phyloP scores from a whole-genome alignment of 169 alveolate genomes.

The Plasmodium berghei region DNA sequence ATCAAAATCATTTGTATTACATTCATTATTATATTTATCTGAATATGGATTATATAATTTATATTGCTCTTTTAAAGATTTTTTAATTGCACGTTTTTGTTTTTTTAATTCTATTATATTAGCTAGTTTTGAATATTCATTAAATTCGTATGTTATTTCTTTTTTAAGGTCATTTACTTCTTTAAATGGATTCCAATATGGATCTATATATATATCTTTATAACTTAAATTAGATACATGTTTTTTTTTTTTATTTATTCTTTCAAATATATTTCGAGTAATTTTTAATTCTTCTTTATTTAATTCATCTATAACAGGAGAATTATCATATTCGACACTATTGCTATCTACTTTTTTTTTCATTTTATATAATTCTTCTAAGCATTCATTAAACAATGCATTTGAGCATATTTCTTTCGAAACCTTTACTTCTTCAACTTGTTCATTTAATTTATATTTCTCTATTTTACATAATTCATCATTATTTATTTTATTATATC shows the following conservation, averaged over 20 bases:
- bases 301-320: slow-evolving; percentile 81
- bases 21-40: slow-evolving; percentile 20
- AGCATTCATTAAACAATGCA: slow-evolving; percentile 62
- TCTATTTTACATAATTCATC: background rate
- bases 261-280: slow-evolving; percentile 77
- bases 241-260: slow-evolving; percentile 77
- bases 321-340: slow-evolving; percentile 75
- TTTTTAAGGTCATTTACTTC: slow-evolving; percentile 80
- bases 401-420: slow-evolving; percentile 32
- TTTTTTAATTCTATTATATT: slow-evolving; percentile 79
- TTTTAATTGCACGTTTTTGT: slow-evolving; percentile 75
- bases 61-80: slow-evolving; percentile 75
- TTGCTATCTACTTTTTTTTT: slow-evolving; percentile 32
- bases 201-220: slow-evolving; percentile 83
- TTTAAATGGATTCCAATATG: slow-evolving; percentile 89
- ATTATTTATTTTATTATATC: background rate
- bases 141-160: slow-evolving; percentile 86
- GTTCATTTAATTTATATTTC: slow-evolving; percentile 1
- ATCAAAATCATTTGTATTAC: slow-evolving; percentile 44
- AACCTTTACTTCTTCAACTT: slow-evolving; percentile 36
- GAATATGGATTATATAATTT: slow-evolving; percentile 75
- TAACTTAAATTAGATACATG: slow-evolving; percentile 41
- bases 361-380: slow-evolving; percentile 47
- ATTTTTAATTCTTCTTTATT: slow-evolving; percentile 80
- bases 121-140: slow-evolving; percentile 83